Percentiles rank a stretch among this genome's conserved stretches.
Conservation (phyloP, 768 basidiomycete species). For the Asterophora lycoperdoides region DNA sequence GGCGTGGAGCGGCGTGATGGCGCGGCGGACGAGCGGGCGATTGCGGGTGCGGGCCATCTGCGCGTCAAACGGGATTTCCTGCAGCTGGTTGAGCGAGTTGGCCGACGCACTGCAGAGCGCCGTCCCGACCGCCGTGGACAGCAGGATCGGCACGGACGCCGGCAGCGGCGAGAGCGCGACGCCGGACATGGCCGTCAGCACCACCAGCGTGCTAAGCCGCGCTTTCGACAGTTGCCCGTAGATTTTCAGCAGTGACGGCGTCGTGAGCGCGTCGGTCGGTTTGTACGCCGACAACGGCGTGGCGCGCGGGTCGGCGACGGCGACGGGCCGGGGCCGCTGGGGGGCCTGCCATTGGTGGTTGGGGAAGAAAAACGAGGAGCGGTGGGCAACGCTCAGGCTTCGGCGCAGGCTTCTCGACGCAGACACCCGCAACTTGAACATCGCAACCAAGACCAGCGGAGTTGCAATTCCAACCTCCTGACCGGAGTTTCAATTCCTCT, state of each 20-base stretch:
- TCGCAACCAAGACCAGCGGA: too few relatives aligned
- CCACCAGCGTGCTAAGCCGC: conserved; percentile 77
- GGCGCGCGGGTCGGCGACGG: conserved; percentile 15
- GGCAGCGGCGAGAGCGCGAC: conserved; percentile 91
- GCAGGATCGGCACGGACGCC: conserved; percentile 74
- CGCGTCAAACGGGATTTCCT: conserved; percentile 93
- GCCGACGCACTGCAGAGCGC: conserved; percentile 90
- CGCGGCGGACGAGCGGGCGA: conserved; percentile 80
- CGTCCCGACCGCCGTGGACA: conserved; percentile 87
- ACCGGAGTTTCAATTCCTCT: conserved; percentile 21
- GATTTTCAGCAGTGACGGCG: conserved; percentile 50
- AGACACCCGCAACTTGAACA: too few relatives aligned
- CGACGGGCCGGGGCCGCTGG: conserved; percentile 12
- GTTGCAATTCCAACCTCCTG: too few relatives aligned
- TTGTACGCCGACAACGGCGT: conserved; percentile 32
- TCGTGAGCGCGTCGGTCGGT: conserved; percentile 40
- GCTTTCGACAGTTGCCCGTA: conserved; percentile 85
- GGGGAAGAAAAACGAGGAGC: conserved; percentile 63
- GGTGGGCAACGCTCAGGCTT: too few relatives aligned
- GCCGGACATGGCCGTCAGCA: conserved; percentile 86
- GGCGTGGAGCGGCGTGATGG: conserved; percentile 84
- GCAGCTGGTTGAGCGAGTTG: conserved; percentile 91
- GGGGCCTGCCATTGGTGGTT: conserved; percentile 47
- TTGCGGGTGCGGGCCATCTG: conserved; percentile 92
- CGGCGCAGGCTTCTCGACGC: background rate